These are phyloP conservation scores for Leishmania turanica DNA, from an alignment of 208 protist species.

Conservation along the genomic window DNA sequence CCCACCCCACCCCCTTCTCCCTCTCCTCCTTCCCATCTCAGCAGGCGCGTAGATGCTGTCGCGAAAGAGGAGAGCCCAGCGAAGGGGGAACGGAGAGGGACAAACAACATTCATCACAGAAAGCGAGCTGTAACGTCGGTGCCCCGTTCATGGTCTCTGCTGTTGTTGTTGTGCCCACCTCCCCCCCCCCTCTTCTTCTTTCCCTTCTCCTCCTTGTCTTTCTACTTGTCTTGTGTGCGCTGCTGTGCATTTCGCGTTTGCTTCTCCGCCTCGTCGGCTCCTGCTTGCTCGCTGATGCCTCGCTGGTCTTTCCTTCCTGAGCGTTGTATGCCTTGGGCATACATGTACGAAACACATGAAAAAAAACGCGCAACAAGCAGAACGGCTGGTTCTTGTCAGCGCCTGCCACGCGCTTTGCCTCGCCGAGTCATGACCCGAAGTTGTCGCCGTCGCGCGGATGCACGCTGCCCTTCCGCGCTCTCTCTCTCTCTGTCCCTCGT, in stretches of 20 bases:
- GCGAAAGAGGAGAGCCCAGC: too few relatives aligned
- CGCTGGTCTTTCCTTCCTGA: slow-evolving; percentile 23
- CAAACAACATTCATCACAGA: too few relatives aligned
- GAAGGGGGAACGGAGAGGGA: too few relatives aligned
- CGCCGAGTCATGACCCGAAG: background rate
- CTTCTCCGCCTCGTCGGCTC: background rate
- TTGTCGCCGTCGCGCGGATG: background rate
- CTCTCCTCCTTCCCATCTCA: too few relatives aligned
- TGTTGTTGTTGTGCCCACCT: too few relatives aligned
- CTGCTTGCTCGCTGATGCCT: slow-evolving; percentile 39
- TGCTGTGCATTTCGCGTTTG: background rate
- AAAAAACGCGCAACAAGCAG: background rate
- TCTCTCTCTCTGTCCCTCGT: background rate
- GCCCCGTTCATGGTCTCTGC: too few relatives aligned
- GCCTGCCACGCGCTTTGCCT: background rate
- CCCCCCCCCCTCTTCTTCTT: background rate
- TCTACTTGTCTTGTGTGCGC: background rate
- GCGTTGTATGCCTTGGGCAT: background rate
- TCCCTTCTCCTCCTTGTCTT: background rate
- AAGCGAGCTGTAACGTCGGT: too few relatives aligned
- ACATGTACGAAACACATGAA: background rate
- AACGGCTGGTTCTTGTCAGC: background rate
- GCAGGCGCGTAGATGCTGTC: too few relatives aligned
- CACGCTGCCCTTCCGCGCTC: background rate
- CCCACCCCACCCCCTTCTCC: too few relatives aligned